Evolutionary conservation across 805 yeast species (phyloP).

Genomic region (Wickerhamiella azyma): DNA sequence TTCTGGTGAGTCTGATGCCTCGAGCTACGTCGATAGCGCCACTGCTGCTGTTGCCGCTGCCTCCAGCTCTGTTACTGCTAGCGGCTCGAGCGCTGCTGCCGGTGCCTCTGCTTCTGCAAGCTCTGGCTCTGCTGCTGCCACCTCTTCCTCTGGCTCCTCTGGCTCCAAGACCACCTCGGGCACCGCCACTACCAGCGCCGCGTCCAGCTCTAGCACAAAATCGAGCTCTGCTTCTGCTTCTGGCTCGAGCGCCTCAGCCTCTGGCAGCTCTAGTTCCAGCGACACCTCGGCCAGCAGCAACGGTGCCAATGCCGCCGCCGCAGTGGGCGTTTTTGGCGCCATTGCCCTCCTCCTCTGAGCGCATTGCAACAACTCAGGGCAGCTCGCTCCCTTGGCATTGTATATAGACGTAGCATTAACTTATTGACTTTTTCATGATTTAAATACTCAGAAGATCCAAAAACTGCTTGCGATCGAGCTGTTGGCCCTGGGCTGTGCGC

Average conservation of each 20-base stretch:
- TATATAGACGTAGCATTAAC: not conserved
- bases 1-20: not conserved
- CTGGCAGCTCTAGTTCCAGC: not conserved
- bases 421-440: not conserved
- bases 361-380: too few species aligned
- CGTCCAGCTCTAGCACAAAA: not conserved
- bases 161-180: not conserved
- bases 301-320: not conserved
- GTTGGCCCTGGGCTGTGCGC: slow-evolving; percentile 13
- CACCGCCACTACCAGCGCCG: not conserved
- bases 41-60: not conserved
- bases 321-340: not conserved
- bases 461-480: slow-evolving; percentile 15
- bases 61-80: not conserved
- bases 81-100: not conserved
- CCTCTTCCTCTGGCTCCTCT: not conserved
- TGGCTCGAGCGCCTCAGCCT: not conserved
- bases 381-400: not conserved
- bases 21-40: not conserved
- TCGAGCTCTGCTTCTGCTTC: slow-evolving; percentile 1
- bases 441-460: slow-evolving; percentile 7
- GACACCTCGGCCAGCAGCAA: not conserved
- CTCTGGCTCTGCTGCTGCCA: not conserved
- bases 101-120: not conserved
- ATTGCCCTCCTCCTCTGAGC: not conserved